These are phyloP conservation scores for Neocatenulostroma microsporum DNA, from an alignment of 2,329 filamentous ascomycete genomes.

Conservation along the genomic window DNA sequence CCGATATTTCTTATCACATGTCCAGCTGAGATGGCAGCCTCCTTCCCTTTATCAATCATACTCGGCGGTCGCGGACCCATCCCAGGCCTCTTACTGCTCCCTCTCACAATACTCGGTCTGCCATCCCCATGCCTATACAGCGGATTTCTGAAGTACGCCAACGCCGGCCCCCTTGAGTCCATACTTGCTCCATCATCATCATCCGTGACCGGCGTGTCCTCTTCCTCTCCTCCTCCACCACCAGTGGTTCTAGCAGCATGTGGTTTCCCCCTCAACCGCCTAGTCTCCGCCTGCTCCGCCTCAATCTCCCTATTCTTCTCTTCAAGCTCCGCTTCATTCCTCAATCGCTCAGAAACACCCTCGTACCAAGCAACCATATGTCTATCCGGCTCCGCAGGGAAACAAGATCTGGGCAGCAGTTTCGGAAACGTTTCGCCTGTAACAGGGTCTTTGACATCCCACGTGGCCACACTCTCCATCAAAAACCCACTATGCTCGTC, in stretches of 20 bases:
- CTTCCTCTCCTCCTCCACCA: constrained; percentile 15
- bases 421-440: constrained; percentile 53
- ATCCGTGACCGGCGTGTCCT: constrained; percentile 26
- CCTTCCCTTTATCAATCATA: constrained; percentile 29
- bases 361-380: constrained; percentile 86
- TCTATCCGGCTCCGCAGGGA: constrained; percentile 64
- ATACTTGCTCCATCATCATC: constrained; percentile 14
- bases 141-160: constrained; percentile 43
- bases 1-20: constrained; percentile 30
- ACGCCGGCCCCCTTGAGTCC: constrained; percentile 39
- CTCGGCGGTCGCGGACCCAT: constrained; percentile 25
- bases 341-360: constrained; percentile 62
- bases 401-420: constrained; percentile 56
- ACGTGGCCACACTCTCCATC: constrained; percentile 69
- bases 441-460: constrained; percentile 65
- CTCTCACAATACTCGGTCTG: constrained; percentile 37
- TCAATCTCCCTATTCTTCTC: constrained; percentile 20
- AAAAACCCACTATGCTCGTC: constrained; percentile 81
- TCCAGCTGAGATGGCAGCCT: constrained; percentile 28
- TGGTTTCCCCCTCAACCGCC: constrained; percentile 10
- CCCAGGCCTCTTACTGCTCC: constrained; percentile 28
- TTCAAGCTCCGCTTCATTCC: constrained; percentile 51
- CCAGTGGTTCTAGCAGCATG: constrained; percentile 14
- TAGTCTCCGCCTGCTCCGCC: constrained; percentile 18
- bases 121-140: constrained; percentile 40